Evolutionary conservation across 345 rosid species (phyloP).

Genomic region (Corchorus olitorius): DNA sequence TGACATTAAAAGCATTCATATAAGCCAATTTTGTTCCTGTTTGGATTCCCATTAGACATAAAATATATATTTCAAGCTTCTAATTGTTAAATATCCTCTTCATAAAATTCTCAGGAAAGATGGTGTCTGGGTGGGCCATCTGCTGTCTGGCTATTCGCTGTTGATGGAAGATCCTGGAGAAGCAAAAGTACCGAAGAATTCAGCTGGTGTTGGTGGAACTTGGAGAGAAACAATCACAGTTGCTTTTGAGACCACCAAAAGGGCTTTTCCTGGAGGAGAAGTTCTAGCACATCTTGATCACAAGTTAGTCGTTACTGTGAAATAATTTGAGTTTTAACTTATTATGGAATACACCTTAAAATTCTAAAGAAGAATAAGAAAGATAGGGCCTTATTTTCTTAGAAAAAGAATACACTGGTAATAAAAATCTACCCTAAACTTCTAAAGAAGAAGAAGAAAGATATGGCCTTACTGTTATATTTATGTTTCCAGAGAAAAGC

Average conservation of each 20-base stretch:
- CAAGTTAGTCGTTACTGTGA: constrained; percentile 31
- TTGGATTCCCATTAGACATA: neutral
- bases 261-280: constrained; percentile 49
- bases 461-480: neutral
- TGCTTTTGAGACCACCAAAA: constrained; percentile 42
- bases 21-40: neutral
- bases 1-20: neutral
- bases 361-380: neutral
- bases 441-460: neutral
- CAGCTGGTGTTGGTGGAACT: constrained; percentile 33
- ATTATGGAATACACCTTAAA: neutral
- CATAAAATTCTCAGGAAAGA: constrained; percentile 31
- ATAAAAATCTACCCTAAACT: neutral
- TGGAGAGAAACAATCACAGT: constrained; percentile 46
- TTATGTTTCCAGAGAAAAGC: too few species aligned
- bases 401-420: neutral
- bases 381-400: neutral
- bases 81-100: neutral
- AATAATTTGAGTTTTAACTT: neutral
- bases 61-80: neutral
- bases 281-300: constrained; percentile 50
- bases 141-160: constrained; percentile 46
- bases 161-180: constrained; percentile 43
- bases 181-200: constrained; percentile 17
- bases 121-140: constrained; percentile 45